Percentiles rank a stretch among this genome's conserved stretches.
Evolutionary conservation across 306 rosid genomes (phyloP).

Genomic region (Sicyos baderoa): DNA sequence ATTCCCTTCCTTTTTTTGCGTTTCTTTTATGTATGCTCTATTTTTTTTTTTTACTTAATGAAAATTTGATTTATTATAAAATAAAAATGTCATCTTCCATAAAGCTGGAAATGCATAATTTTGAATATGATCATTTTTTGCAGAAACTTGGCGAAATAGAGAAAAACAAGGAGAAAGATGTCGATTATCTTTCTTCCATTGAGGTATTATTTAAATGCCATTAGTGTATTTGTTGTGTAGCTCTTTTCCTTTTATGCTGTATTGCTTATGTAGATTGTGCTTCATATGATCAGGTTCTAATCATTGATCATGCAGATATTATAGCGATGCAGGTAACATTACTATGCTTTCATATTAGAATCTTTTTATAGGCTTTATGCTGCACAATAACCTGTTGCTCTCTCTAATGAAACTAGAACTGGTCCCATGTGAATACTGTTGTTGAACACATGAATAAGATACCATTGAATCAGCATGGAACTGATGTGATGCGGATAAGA

Average conservation of each 20-base stretch:
- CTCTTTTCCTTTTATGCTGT: not conserved
- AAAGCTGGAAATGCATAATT: not conserved
- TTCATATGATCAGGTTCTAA: constrained; percentile 55
- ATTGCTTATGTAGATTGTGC: not conserved
- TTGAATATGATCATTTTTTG: constrained; percentile 12
- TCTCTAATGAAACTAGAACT: constrained; percentile 42
- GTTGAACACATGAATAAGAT: constrained; percentile 57
- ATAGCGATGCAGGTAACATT: constrained; percentile 74
- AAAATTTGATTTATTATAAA: too few relatives aligned
- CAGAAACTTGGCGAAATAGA: constrained; percentile 74
- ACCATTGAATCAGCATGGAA: constrained; percentile 71
- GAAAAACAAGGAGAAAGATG: constrained; percentile 65
- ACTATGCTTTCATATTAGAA: constrained; percentile 22
- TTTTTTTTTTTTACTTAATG: too few relatives aligned
- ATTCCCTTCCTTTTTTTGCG: too few relatives aligned
- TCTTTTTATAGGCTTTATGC: constrained; percentile 18
- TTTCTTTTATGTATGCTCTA: too few relatives aligned
- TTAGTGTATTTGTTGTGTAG: constrained; percentile 1
- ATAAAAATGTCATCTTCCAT: too few relatives aligned
- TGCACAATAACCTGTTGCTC: not conserved
- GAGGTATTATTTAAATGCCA: constrained; percentile 47
- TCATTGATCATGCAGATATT: constrained; percentile 90
- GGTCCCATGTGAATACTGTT: constrained; percentile 65
- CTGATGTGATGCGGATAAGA: constrained; percentile 82
- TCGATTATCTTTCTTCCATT: constrained; percentile 87